Evolutionary conservation across 179 eudicot species (phyloP).

Genomic region (Camellia oleifera): DNA sequence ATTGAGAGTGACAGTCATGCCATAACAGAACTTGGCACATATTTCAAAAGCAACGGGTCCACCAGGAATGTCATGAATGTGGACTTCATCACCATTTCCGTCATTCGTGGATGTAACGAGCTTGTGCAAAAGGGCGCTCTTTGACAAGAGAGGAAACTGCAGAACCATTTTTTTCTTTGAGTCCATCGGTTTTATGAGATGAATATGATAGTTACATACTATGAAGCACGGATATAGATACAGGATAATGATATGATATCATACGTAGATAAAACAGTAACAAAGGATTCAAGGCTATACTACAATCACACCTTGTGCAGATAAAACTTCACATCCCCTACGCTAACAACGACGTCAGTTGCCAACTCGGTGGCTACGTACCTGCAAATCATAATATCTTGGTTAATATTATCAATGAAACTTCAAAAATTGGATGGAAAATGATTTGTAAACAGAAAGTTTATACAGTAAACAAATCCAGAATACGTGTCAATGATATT

Average conservation of each 20-base stretch:
- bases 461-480: too few relatives aligned
- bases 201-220: neutral
- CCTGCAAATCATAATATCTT: conserved; percentile 21
- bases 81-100: conserved; percentile 52
- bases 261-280: too few relatives aligned
- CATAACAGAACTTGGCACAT: conserved; percentile 93
- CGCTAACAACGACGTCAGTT: conserved; percentile 28
- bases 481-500: too few relatives aligned
- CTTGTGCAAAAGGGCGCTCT: conserved; percentile 66
- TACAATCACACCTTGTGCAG: conserved; percentile 36
- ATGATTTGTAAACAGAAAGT: too few relatives aligned
- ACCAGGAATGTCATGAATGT: conserved; percentile 76
- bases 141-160: conserved; percentile 91
- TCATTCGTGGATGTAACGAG: conserved; percentile 53
- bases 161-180: conserved; percentile 8
- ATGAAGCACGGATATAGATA: too few relatives aligned
- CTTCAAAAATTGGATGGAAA: neutral
- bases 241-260: too few relatives aligned
- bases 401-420: neutral
- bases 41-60: conserved; percentile 82
- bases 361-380: conserved; percentile 45
- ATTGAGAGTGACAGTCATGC: conserved; percentile 85
- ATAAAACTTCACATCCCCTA: conserved; percentile 39
- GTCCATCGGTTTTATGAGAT: neutral
- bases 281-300: too few relatives aligned